phyloP scores from a whole-genome alignment of 1,139 yeast genomes.

The Taphrina confusa region DNA sequence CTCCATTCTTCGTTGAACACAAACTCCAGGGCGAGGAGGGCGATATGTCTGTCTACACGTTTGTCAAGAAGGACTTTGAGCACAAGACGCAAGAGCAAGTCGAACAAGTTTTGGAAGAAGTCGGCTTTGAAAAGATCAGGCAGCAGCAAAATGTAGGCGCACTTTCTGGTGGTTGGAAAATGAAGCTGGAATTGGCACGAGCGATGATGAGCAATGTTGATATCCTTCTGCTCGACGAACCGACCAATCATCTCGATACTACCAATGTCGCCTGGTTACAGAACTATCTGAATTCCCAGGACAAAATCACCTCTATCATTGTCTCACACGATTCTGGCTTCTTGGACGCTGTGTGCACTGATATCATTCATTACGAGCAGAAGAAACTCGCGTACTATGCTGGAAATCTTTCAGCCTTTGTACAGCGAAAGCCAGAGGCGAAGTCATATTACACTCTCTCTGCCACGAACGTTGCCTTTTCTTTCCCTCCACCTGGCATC shows the following conservation, averaged over 20 bases:
- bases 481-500: slow-evolving; percentile 99
- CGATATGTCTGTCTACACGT: slow-evolving; percentile 79
- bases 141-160: slow-evolving; percentile 89
- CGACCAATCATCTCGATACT: slow-evolving; percentile 97
- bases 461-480: slow-evolving; percentile 93
- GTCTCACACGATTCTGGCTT: slow-evolving; percentile 99
- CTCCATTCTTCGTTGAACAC: slow-evolving; percentile 97
- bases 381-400: slow-evolving; percentile 99
- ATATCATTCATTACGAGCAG: slow-evolving; percentile 99
- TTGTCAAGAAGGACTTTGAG: slow-evolving; percentile 90
- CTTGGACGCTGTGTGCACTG: slow-evolving; percentile 96
- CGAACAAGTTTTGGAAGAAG: slow-evolving; percentile 65
- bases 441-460: slow-evolving; percentile 98
- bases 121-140: slow-evolving; percentile 90
- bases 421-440: slow-evolving; percentile 98
- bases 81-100: slow-evolving; percentile 71
- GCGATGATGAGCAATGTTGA: slow-evolving; percentile 99
- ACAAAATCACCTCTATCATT: slow-evolving; percentile 96
- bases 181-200: slow-evolving; percentile 96
- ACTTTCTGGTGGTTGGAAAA: slow-evolving; percentile 98
- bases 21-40: slow-evolving; percentile 94
- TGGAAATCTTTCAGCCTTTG: slow-evolving; percentile 99
- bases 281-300: slow-evolving; percentile 82
- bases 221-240: slow-evolving; percentile 91
- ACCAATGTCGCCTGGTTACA: slow-evolving; percentile 90